Conservation (phyloP, 148 eudicot species). For the Dysphania ambrosioides region DNA sequence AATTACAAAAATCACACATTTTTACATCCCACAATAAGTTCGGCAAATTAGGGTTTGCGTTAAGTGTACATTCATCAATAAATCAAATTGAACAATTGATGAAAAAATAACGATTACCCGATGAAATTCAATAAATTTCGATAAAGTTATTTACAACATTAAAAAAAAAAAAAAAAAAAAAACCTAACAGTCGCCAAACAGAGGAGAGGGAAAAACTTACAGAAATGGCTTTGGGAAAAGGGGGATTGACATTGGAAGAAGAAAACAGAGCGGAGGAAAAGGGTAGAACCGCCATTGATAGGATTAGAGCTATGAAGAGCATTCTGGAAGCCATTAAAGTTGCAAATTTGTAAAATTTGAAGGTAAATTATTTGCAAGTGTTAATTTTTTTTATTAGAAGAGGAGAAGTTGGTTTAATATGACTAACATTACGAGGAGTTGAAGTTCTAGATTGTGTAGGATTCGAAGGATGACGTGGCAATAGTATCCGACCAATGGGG, state of each 20-base stretch:
- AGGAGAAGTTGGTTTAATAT: no score
- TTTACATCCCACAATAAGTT: no score
- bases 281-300: conserved; percentile 23
- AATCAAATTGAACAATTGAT: not conserved
- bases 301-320: conserved; percentile 1
- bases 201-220: conserved; percentile 28
- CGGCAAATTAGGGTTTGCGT: not conserved
- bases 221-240: conserved; percentile 52
- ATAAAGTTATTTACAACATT: not conserved
- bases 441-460: not conserved
- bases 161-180: not conserved
- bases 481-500: conserved; percentile 26
- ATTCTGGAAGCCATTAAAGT: conserved; percentile 27
- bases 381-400: no score
- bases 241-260: conserved; percentile 35
- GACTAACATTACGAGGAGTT: not conserved
- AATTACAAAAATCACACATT: no score
- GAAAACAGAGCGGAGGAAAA: conserved; percentile 35
- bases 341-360: no score
- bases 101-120: no score
- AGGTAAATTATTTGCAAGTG: no score
- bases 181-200: not conserved
- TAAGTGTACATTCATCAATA: not conserved
- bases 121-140: no score
- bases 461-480: conserved; percentile 33